A percentile compares a stretch with the other conserved stretches of the same genome.
Conservation (phyloP, 2,329 filamentous ascomycete species). For the Pseudocercospora musae region DNA sequence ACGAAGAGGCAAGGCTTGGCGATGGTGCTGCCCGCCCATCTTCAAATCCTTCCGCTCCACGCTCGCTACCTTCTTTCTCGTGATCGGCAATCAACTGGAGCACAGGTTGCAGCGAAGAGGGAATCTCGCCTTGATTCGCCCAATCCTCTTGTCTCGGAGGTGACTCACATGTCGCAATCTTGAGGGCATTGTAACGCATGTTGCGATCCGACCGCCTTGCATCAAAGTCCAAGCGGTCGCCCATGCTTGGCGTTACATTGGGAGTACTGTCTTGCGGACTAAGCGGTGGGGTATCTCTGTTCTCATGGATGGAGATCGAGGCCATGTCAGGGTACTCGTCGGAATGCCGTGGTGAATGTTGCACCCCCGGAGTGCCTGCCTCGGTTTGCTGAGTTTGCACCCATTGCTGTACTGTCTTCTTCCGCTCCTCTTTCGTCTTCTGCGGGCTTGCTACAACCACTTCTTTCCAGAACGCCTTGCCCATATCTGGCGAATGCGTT, state of each 20-base stretch:
- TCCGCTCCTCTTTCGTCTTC: neutral
- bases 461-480: slow-evolving; percentile 20
- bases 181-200: slow-evolving; percentile 29
- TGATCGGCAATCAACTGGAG: neutral
- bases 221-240: slow-evolving; percentile 25
- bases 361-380: neutral
- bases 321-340: neutral
- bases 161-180: neutral
- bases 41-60: neutral
- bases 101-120: neutral
- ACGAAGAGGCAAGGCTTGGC: neutral
- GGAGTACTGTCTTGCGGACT: slow-evolving; percentile 6
- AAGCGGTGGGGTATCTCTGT: slow-evolving; percentile 2
- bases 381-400: neutral
- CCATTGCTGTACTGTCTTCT: slow-evolving; percentile 9
- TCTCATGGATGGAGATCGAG: neutral
- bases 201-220: slow-evolving; percentile 28
- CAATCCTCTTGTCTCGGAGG: neutral
- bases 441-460: neutral
- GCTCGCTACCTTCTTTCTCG: neutral
- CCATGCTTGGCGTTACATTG: slow-evolving; percentile 21
- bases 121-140: neutral
- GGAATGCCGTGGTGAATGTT: neutral
- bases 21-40: neutral
- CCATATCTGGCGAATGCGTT: slow-evolving; percentile 10